Base-by-base conservation (phyloP, 371 early-diverging fungal species). In the Mortierella sp. region DNA sequence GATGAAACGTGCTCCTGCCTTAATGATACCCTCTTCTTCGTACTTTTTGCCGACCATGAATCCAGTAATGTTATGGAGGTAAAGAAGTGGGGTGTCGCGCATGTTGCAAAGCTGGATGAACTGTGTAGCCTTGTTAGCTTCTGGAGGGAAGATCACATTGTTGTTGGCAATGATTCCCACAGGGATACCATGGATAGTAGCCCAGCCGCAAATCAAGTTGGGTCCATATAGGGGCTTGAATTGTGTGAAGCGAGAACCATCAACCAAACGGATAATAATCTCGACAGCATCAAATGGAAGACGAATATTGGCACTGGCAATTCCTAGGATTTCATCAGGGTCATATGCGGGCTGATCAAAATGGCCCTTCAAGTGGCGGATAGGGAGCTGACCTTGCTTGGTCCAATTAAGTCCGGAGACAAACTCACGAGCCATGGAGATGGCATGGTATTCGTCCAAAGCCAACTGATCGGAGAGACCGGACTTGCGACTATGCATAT, bases 31-130 rank as follows among this genome's bases (percentile, higher is more conserved):
- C 51, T 89, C 89, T 83, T 93, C 92, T 74, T 93, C 93, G 55
- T 90, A 92, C 63, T 85, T 83, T 63, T 88, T 89, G 51, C 93
- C 93, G n/a, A 93, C 92, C 93, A 93, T 93, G 64, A 93, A 93
- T 7, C 93, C 93, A 0, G 93, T 93, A 49, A 93, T 93, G 55
- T 93, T 93, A 63, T 92, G 91, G 56, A 93, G 73, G 64, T 89
- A 93, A 9, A 93, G 54, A 28, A 93, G 74, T 7, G 93, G 93
- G 0, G 89, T 87, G 57, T 89, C 87, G 87, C 89, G 89, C 83
- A 87, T 85, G 61, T 93, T 93, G 72, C 93, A 93, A 28, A 93
- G 84, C 68, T 91, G 91, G 66, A 93, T 92, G 57, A 93, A 93
- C 70, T 93, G 93, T 0, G 92, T 90, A 10, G 93, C 93, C 68